phyloP scores from a whole-genome alignment of 768 basidiomycete species.

The Fibroporia radiculosa region DNA sequence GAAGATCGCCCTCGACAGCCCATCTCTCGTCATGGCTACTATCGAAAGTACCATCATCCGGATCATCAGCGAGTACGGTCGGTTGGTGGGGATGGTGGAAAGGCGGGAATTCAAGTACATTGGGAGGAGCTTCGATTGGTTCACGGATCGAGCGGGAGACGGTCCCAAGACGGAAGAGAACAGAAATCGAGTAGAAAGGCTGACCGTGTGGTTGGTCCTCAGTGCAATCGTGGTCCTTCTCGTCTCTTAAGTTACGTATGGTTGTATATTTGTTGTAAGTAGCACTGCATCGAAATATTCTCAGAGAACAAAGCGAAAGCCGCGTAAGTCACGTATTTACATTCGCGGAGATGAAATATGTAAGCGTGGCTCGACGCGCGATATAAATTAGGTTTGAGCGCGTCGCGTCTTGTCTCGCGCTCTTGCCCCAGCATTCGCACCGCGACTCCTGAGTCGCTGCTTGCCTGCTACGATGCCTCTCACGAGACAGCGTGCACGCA shows the following conservation, averaged over 20 bases:
- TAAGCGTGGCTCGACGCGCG: background rate
- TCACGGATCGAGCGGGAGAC: slow-evolving; percentile 31
- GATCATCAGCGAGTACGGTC: slow-evolving; percentile 42
- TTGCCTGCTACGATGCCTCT: background rate
- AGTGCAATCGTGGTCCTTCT: no score
- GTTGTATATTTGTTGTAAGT: no score
- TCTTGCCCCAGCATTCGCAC: slow-evolving; percentile 13
- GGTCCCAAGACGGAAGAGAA: slow-evolving; percentile 39
- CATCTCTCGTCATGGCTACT: slow-evolving; percentile 35
- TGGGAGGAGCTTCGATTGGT: slow-evolving; percentile 49
- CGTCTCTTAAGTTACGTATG: no score
- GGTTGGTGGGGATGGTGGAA: slow-evolving; percentile 35
- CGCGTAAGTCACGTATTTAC: background rate
- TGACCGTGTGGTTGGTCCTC: no score
- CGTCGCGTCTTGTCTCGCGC: slow-evolving; percentile 17
- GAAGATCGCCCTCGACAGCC: slow-evolving; percentile 27
- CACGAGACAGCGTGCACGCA: slow-evolving; percentile 14
- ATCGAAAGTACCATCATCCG: slow-evolving; percentile 44
- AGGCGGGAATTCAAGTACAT: slow-evolving; percentile 33
- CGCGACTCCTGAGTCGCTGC: slow-evolving; percentile 6
- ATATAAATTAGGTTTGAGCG: slow-evolving; percentile 22
- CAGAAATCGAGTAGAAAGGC: slow-evolving; percentile 30
- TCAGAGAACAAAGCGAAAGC: no score
- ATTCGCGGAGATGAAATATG: background rate
- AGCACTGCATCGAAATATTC: no score